Evolutionary conservation across 345 rosid genomes (phyloP).

Genomic region (Melaleuca alternifolia): DNA sequence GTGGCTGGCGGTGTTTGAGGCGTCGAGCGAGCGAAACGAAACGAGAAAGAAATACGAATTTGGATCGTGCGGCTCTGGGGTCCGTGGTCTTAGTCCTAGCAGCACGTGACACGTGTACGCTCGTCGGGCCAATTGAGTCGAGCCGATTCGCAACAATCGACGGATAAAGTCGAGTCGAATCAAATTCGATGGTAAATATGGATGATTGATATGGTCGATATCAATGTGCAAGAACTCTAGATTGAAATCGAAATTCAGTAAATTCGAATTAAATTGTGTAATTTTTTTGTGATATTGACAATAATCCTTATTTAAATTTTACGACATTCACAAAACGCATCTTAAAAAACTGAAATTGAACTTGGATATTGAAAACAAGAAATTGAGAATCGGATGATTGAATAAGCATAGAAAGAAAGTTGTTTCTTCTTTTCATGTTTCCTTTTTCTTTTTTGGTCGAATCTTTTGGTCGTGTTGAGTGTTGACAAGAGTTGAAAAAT

Average conservation of each 20-base stretch:
- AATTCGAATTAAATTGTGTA: neutral
- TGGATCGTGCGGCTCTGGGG: neutral
- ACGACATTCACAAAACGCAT: neutral
- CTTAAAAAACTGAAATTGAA: rapidly evolving
- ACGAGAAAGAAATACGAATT: neutral
- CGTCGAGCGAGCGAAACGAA: neutral
- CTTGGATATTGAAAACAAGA: neutral
- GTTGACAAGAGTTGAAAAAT: neutral
- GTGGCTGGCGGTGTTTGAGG: neutral
- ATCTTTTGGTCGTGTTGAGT: too few species aligned
- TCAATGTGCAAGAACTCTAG: too few species aligned
- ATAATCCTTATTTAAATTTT: neutral
- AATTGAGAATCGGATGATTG: neutral
- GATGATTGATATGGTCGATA: too few species aligned
- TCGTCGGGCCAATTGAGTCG: neutral
- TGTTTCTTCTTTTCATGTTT: neutral
- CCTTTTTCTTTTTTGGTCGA: too few species aligned
- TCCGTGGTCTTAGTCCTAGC: neutral
- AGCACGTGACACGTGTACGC: neutral
- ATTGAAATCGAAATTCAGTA: neutral
- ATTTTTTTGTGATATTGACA: neutral
- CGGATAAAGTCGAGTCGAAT: too few species aligned
- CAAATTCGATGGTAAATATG: neutral
- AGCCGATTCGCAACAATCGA: neutral
- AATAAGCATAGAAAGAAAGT: neutral